Conservation (phyloP, 257 asterid species). For the Parsonsia alboflavescens region DNA sequence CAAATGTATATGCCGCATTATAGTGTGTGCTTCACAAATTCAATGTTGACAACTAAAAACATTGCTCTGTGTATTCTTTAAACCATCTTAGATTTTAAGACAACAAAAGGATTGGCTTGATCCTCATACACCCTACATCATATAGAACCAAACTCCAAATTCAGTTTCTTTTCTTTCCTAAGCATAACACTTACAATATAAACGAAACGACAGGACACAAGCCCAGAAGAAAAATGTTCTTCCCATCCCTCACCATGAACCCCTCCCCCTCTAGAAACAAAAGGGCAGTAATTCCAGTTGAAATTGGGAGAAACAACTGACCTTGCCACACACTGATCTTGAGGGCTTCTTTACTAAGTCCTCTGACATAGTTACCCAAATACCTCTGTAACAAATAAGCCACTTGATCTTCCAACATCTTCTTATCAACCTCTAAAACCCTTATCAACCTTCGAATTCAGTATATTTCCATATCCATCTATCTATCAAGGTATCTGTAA, state of each 20-base stretch:
- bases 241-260: not conserved
- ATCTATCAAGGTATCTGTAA: not conserved
- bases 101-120: not conserved
- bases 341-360: slow-evolving; percentile 94
- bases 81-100: not conserved
- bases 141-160: not conserved
- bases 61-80: too few relatives aligned
- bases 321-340: slow-evolving; percentile 99
- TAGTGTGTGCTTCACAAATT: not conserved
- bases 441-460: not conserved
- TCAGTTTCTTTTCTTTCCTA: not conserved
- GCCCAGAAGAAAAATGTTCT: not conserved
- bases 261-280: not conserved
- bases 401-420: slow-evolving; percentile 99
- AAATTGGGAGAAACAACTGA: slow-evolving; percentile 6
- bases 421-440: slow-evolving; percentile 8
- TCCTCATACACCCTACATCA: not conserved
- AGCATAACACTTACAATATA: not conserved
- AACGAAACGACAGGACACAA: not conserved
- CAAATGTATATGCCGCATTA: not conserved
- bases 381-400: slow-evolving; percentile 83
- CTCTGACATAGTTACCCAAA: slow-evolving; percentile 90
- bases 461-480: not conserved
- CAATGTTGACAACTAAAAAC: not conserved
- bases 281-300: not conserved